Evolutionary conservation across 495 filamentous ascomycete species (phyloP).

Genomic region (Xylaria palmicola): DNA sequence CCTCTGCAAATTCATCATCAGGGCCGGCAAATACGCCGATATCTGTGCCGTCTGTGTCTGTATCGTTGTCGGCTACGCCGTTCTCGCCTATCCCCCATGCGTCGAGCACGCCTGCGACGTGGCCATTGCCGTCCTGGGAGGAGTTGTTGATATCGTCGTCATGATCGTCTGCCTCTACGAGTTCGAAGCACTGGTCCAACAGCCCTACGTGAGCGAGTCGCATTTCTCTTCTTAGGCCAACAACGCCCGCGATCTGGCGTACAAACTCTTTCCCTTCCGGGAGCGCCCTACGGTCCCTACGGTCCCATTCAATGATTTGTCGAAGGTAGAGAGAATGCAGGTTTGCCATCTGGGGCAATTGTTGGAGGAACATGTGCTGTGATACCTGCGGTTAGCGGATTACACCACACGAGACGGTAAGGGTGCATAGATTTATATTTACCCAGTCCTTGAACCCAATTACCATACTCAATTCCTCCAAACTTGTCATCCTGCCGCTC

Average conservation of each 20-base stretch:
- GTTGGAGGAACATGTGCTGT: constrained; percentile 85
- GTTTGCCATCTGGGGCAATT: constrained; percentile 71
- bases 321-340: constrained; percentile 79
- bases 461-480: constrained; percentile 74
- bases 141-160: constrained; percentile 43
- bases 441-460: constrained; percentile 89
- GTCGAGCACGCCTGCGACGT: constrained; percentile 38
- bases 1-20: constrained; percentile 41
- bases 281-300: constrained; percentile 42
- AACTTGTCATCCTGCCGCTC: constrained; percentile 73
- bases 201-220: constrained; percentile 84
- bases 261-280: constrained; percentile 71
- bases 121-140: constrained; percentile 32
- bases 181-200: constrained; percentile 80
- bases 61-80: constrained; percentile 48
- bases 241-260: constrained; percentile 78
- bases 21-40: neutral
- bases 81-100: constrained; percentile 44
- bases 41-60: constrained; percentile 52
- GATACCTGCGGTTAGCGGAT: constrained; percentile 4
- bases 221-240: constrained; percentile 82
- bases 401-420: neutral
- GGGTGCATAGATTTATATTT: constrained; percentile 33
- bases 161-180: constrained; percentile 66
- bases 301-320: constrained; percentile 51